Conservation (phyloP, 2,329 filamentous ascomycete genomes). For the Claviceps sorghi region DNA sequence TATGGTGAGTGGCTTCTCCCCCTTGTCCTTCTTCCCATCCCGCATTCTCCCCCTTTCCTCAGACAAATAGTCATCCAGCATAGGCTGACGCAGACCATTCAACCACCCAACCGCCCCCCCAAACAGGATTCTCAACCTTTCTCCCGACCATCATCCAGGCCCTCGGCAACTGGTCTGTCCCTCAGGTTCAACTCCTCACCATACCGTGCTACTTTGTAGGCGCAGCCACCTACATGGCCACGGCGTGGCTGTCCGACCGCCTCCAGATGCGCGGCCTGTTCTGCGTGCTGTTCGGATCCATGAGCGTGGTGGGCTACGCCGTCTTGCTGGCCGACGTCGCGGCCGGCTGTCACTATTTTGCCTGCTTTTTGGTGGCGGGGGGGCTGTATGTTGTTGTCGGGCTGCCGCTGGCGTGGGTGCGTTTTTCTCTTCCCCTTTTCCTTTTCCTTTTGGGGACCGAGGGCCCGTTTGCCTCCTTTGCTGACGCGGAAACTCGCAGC, state of each 20-base stretch:
- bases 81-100: neutral
- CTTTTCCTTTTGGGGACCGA: neutral
- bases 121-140: slow-evolving; percentile 55
- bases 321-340: slow-evolving; percentile 47
- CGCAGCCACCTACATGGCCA: slow-evolving; percentile 51
- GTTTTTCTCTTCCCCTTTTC: slow-evolving; percentile 3
- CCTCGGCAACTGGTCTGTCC: slow-evolving; percentile 46
- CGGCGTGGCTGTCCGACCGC: slow-evolving; percentile 53
- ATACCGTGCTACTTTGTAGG: slow-evolving; percentile 66
- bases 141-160: slow-evolving; percentile 64
- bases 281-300: slow-evolving; percentile 42
- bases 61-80: neutral
- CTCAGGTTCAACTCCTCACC: slow-evolving; percentile 60
- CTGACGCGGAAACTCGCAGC: slow-evolving; percentile 9
- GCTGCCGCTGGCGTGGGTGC: slow-evolving; percentile 39
- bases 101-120: neutral
- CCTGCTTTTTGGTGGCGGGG: slow-evolving; percentile 62
- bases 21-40: neutral
- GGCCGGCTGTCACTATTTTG: slow-evolving; percentile 56
- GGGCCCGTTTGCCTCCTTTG: too few species aligned
- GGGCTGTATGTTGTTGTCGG: slow-evolving; percentile 45
- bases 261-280: slow-evolving; percentile 52
- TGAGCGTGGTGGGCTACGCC: slow-evolving; percentile 55
- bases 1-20: slow-evolving; percentile 31
- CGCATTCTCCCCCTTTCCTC: neutral